phyloP scores from a whole-genome alignment of 2,329 filamentous ascomycete species.

The Alternaria ethzedia region DNA sequence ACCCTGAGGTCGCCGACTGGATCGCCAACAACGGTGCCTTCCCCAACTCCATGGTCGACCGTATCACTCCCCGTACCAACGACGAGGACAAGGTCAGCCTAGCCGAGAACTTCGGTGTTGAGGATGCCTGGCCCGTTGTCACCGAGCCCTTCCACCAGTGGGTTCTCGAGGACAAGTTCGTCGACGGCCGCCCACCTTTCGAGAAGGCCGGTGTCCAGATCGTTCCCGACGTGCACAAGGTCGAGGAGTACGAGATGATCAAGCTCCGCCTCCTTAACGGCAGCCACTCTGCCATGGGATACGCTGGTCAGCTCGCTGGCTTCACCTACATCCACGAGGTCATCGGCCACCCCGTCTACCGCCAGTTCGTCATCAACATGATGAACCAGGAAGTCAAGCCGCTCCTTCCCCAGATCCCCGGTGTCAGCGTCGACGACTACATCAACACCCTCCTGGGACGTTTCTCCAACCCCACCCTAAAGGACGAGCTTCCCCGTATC shows the following conservation, averaged over 20 bases:
- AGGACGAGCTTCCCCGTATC: slow-evolving; percentile 38
- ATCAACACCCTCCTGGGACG: slow-evolving; percentile 32
- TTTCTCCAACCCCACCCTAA: slow-evolving; percentile 38
- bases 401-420: slow-evolving; percentile 34
- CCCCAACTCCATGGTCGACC: slow-evolving; percentile 41
- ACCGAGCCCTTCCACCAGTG: slow-evolving; percentile 39
- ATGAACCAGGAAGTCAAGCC: slow-evolving; percentile 40
- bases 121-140: slow-evolving; percentile 37
- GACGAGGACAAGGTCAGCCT: slow-evolving; percentile 30
- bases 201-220: slow-evolving; percentile 41
- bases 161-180: slow-evolving; percentile 40
- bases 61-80: slow-evolving; percentile 36
- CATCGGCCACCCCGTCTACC: slow-evolving; percentile 29
- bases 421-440: slow-evolving; percentile 36
- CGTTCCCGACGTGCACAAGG: slow-evolving; percentile 32
- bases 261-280: slow-evolving; percentile 39
- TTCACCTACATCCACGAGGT: slow-evolving; percentile 39
- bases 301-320: slow-evolving; percentile 32
- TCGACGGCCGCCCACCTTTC: slow-evolving; percentile 35
- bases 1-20: slow-evolving; percentile 34
- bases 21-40: slow-evolving; percentile 36
- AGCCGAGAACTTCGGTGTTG: slow-evolving; percentile 30
- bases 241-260: slow-evolving; percentile 38
- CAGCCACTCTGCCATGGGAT: slow-evolving; percentile 37
- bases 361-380: slow-evolving; percentile 37